A percentile compares a stretch with the other conserved stretches of the same genome.
These are phyloP conservation scores for Microcera coccophila DNA, from an alignment of 2,329 filamentous ascomycete species.

Conservation along the genomic window DNA sequence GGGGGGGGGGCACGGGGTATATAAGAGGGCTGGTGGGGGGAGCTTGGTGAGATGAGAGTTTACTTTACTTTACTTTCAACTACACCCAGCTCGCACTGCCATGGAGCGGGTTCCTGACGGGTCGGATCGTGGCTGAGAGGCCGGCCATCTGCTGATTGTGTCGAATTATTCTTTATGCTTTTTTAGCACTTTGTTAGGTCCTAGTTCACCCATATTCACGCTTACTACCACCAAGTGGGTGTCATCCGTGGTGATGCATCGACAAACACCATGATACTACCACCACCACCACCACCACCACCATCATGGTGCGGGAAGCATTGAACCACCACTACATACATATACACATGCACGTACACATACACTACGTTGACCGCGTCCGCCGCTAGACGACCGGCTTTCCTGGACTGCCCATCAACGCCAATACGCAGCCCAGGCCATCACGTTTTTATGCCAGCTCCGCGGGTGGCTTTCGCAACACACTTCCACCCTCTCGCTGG, in stretches of 20 bases:
- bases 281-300: no score
- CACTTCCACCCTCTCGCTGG: background rate
- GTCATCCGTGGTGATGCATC: no score
- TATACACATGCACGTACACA: no score
- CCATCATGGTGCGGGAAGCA: background rate
- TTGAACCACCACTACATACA: slow-evolving; percentile 1
- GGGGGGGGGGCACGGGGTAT: background rate
- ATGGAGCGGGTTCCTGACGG: background rate
- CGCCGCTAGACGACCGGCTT: slow-evolving; percentile 3
- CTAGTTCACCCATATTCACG: no score
- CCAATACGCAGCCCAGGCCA: slow-evolving; percentile 5
- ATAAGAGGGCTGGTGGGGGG: no score
- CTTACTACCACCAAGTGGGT: no score
- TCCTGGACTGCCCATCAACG: slow-evolving; percentile 7
- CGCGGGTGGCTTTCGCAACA: background rate
- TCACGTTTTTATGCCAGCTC: slow-evolving; percentile 10
- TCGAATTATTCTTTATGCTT: no score
- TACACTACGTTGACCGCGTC: slow-evolving; percentile 12
- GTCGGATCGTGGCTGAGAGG: background rate
- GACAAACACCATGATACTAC: background rate
- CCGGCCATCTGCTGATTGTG: no score
- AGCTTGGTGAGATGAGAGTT: background rate
- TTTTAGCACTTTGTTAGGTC: no score
- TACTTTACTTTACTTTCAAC: background rate
- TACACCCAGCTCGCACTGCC: background rate